Percentiles rank a stretch among this genome's conserved stretches.
phyloP scores from a whole-genome alignment of 768 basidiomycete genomes.

The Scleroderma citrinum region DNA sequence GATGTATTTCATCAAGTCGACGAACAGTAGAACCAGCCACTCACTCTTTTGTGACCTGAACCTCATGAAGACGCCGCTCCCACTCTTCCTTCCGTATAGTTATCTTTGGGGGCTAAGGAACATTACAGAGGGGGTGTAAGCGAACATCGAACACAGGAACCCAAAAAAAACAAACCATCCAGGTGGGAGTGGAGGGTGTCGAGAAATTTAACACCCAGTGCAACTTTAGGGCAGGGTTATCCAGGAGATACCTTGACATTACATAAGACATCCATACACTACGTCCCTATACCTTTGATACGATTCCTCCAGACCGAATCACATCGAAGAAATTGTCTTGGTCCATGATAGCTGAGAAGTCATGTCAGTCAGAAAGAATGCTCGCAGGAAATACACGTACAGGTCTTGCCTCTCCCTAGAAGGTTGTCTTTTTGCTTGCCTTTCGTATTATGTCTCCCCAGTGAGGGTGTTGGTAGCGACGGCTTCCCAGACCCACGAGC shows the following conservation, averaged over 20 bases:
- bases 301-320: slow-evolving; percentile 75
- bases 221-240: slow-evolving; percentile 35
- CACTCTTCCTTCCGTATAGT: slow-evolving; percentile 77
- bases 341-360: slow-evolving; percentile 44
- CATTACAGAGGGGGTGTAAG: background rate
- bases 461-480: slow-evolving; percentile 58
- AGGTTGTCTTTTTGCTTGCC: slow-evolving; percentile 49
- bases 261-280: background rate
- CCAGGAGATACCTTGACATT: background rate
- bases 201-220: slow-evolving; percentile 28
- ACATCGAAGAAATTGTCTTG: slow-evolving; percentile 78
- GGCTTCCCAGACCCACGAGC: slow-evolving; percentile 69
- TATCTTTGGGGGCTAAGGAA: slow-evolving; percentile 43
- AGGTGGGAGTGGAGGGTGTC: slow-evolving; percentile 12
- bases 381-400: slow-evolving; percentile 32
- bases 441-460: slow-evolving; percentile 40
- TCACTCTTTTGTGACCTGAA: slow-evolving; percentile 85
- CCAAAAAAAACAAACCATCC: slow-evolving; percentile 26
- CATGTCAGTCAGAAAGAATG: slow-evolving; percentile 6
- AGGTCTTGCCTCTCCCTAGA: slow-evolving; percentile 50
- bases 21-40: slow-evolving; percentile 31
- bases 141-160: background rate
- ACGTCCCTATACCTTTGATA: slow-evolving; percentile 53
- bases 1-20: slow-evolving; percentile 55
- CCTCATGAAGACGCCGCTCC: slow-evolving; percentile 77